Percentiles rank a stretch among this genome's conserved stretches.
phyloP scores from a whole-genome alignment of 441 rosid species.

The Adansonia gregorii region DNA sequence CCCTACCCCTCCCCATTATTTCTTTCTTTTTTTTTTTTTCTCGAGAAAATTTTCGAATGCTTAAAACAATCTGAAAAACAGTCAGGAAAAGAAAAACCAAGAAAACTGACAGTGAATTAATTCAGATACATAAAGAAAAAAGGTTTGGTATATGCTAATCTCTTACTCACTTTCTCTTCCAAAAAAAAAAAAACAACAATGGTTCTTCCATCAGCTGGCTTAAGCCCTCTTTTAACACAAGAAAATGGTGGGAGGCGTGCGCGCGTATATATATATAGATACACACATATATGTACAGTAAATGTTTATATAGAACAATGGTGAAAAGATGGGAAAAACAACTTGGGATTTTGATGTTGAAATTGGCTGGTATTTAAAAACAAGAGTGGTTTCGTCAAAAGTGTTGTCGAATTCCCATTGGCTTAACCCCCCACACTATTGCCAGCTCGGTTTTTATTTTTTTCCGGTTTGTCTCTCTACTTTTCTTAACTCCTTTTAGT shows the following conservation, averaged over 20 bases:
- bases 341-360: background rate
- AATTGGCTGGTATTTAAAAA: slow-evolving; percentile 9
- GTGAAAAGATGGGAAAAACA: background rate
- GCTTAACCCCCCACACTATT: background rate
- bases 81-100: too few relatives aligned
- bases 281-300: background rate
- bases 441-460: background rate
- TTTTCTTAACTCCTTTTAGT: too few relatives aligned
- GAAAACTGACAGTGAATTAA: background rate
- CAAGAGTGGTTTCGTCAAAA: slow-evolving; percentile 25
- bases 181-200: too few relatives aligned
- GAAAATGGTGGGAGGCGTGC: background rate
- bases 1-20: slow-evolving; percentile 32
- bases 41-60: too few relatives aligned
- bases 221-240: background rate
- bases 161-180: background rate
- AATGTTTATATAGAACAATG: background rate
- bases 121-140: background rate
- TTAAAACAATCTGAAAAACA: too few relatives aligned
- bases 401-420: slow-evolving; percentile 24
- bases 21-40: background rate
- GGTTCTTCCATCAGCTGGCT: background rate
- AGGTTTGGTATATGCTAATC: background rate
- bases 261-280: background rate
- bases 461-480: too few relatives aligned